A percentile compares a stretch with the other conserved stretches of the same genome.
Evolutionary conservation across 2,329 filamentous ascomycete species (phyloP).

Genomic region (Ceratocystis cacaofunesta): DNA sequence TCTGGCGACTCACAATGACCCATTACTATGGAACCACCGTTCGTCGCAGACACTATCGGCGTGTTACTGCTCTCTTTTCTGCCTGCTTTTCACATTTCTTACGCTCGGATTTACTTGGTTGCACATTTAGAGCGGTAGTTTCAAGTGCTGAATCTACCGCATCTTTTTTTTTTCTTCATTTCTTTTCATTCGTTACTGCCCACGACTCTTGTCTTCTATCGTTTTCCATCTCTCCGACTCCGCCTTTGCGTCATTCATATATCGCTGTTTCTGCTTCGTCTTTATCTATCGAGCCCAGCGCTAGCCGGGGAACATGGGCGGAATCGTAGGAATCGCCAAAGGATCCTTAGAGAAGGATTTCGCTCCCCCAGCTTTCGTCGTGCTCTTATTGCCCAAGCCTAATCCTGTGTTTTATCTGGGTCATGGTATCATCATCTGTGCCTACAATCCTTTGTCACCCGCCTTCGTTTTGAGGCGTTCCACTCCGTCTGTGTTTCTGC

Average conservation of each 20-base stretch:
- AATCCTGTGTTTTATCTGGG: constrained; percentile 1
- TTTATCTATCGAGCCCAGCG: too few relatives aligned
- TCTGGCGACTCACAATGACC: not conserved
- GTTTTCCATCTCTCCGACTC: not conserved
- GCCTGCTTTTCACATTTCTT: not conserved
- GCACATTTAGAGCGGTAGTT: constrained; percentile 5
- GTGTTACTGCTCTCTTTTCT: constrained; percentile 1
- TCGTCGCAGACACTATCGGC: not conserved
- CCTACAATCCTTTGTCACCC: not conserved
- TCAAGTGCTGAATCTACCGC: constrained; percentile 14
- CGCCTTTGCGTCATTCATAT: not conserved
- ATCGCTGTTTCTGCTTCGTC: too few relatives aligned
- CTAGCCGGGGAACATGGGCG: not conserved
- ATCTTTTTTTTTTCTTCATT: constrained; percentile 1
- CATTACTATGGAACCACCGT: not conserved
- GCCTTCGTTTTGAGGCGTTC: not conserved
- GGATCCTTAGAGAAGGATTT: not conserved
- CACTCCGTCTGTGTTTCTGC: not conserved
- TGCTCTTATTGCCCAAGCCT: not conserved
- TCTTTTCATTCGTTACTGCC: not conserved
- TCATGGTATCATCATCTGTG: not conserved
- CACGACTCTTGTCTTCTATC: not conserved
- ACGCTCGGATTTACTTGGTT: constrained; percentile 2
- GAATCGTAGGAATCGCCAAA: not conserved
- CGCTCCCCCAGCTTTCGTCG: not conserved